Evolutionary conservation across 179 eudicot species (phyloP), one percentile per base, ranked within the genome.

Genomic region (Nepenthes alata): DNA sequence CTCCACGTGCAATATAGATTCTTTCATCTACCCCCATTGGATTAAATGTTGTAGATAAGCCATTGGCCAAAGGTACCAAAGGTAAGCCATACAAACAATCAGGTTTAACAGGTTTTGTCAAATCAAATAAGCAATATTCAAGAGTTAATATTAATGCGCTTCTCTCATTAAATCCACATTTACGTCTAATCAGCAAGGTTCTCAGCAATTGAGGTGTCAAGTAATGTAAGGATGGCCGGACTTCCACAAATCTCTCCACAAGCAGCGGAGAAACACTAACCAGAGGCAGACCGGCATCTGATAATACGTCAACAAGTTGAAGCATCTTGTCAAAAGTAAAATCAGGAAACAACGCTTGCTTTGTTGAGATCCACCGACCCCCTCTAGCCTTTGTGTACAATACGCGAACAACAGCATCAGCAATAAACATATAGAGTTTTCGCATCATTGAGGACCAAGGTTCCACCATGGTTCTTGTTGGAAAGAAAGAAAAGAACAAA

Each of bases 381-480:
- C 97, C 99, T 84, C 88, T 85, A 57, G 89, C 85, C 80, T 83
- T 84, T 34, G 99, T 91, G 72, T 85, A 77, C 53, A 95, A 64
- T 58, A 91, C 95, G 65, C 86, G 91, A 59, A 91, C 81, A 71
- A 84, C 87, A 72, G 63, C 67, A 67, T 95, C 96, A 62, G 97
- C 78, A 70, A 95, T 69, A 73, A 75, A 91, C 71, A 78, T 81
- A 67, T 85, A 95, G 25, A 95, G 84, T 73, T 80, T 87, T 59
- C 75, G 86, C 55, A 85, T 86, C 85, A 95, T 81, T 41, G 96
- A 95, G 62, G 83, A 77, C 99, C 99, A 95, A 56, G 99, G 99
- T 73, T 82, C 97, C 60, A 69, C 76, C 37, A 89, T 85, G 61
- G 64, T 65, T 47, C 64, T 74, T 48, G 75, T 75, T 11, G 99